A percentile compares a stretch with the other conserved stretches of the same genome.
These are phyloP conservation scores for Panicum virgatum DNA, from an alignment of 202 grass and related monocot genomes.

Conservation along the genomic window DNA sequence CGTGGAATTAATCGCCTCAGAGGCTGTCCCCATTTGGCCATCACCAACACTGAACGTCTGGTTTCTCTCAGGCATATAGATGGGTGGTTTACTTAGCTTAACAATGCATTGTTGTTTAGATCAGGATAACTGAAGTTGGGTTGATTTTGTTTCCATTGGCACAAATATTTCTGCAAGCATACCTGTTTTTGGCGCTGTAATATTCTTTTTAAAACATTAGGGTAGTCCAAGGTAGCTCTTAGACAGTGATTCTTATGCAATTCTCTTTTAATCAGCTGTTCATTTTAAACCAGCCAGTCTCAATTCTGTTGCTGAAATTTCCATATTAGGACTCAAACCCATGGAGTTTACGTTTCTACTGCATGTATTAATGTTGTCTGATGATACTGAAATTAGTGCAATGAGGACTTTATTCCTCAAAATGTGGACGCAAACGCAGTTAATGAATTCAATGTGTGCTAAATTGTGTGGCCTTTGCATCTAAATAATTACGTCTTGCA, in stretches of 20 bases:
- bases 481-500: not conserved
- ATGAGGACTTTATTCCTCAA: not conserved
- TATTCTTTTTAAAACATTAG: not conserved
- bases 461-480: not conserved
- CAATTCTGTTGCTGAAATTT: not conserved
- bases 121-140: not conserved
- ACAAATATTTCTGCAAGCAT: not conserved
- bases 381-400: conserved; percentile 7
- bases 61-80: not conserved
- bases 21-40: not conserved
- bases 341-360: not conserved
- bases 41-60: conserved; percentile 19
- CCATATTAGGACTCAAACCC: not conserved
- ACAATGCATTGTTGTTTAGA: not conserved
- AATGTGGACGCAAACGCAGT: not conserved
- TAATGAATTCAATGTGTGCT: not conserved
- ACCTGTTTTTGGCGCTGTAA: not conserved
- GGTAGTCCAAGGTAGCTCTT: not conserved
- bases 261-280: not conserved
- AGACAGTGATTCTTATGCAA: not conserved
- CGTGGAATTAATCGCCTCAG: not conserved
- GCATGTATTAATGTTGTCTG: not conserved
- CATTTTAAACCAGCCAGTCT: not conserved
- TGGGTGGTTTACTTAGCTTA: conserved; percentile 1
- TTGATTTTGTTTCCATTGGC: not conserved